phyloP scores from a whole-genome alignment of 1,139 yeast species.

The Lodderomyces elongisporus region DNA sequence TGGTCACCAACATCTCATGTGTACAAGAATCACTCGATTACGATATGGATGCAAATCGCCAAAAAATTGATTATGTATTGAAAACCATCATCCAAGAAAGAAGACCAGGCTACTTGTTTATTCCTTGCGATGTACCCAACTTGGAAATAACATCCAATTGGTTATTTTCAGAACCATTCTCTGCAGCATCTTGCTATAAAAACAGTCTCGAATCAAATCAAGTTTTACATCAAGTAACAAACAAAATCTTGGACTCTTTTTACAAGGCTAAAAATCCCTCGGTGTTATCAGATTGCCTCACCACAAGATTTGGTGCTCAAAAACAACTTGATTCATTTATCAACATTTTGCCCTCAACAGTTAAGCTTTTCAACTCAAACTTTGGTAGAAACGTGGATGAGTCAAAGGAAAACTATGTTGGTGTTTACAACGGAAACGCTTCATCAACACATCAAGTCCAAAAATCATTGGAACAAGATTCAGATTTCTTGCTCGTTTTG shows the following conservation, averaged over 20 bases:
- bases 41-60: slow-evolving; percentile 43
- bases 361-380: slow-evolving; percentile 27
- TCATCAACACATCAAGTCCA: slow-evolving; percentile 18
- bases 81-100: slow-evolving; percentile 48
- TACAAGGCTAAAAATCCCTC: slow-evolving; percentile 55
- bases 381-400: slow-evolving; percentile 64
- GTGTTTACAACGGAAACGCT: slow-evolving; percentile 55
- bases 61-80: slow-evolving; percentile 58
- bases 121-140: slow-evolving; percentile 68
- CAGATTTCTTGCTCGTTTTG: slow-evolving; percentile 47
- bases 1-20: slow-evolving; percentile 58
- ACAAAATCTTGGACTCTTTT: slow-evolving; percentile 43
- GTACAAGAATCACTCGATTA: slow-evolving; percentile 51
- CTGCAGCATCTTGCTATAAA: slow-evolving; percentile 22
- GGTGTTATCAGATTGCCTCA: slow-evolving; percentile 60
- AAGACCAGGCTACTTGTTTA: slow-evolving; percentile 74
- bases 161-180: slow-evolving; percentile 20
- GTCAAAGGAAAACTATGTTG: slow-evolving; percentile 50
- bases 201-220: slow-evolving; percentile 9
- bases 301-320: slow-evolving; percentile 50
- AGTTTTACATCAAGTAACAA: slow-evolving; percentile 36
- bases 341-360: slow-evolving; percentile 23
- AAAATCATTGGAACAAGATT: slow-evolving; percentile 27
- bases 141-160: slow-evolving; percentile 38
- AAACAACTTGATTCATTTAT: slow-evolving; percentile 42